These are phyloP conservation scores for Magnusiomyces paraingens DNA, from an alignment of 1,139 yeast genomes.

Conservation along the genomic window DNA sequence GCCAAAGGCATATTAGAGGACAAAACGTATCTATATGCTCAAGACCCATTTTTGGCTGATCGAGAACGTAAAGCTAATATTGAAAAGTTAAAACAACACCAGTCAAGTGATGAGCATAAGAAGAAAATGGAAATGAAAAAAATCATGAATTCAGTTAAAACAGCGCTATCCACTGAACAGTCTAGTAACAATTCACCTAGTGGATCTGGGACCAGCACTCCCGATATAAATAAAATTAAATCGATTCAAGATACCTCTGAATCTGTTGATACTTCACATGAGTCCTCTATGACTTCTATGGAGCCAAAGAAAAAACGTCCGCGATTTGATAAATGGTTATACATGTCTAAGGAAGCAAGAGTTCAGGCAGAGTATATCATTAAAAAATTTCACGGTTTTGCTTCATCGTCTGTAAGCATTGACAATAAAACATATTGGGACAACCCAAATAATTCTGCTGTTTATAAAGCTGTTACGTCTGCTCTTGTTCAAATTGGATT, in stretches of 20 bases:
- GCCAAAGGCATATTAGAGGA: slow-evolving; percentile 10
- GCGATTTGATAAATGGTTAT: slow-evolving; percentile 26
- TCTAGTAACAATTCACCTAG: background rate
- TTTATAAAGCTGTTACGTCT: slow-evolving; percentile 8
- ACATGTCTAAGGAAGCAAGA: slow-evolving; percentile 32
- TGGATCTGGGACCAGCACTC: too few species aligned
- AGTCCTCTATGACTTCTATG: too few species aligned
- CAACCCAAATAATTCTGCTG: background rate
- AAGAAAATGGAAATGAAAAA: slow-evolving; percentile 16
- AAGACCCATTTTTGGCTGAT: slow-evolving; percentile 65
- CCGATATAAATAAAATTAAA: too few species aligned
- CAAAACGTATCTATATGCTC: slow-evolving; percentile 39
- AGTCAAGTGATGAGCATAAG: slow-evolving; percentile 16
- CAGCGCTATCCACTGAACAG: slow-evolving; percentile 12
- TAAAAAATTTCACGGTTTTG: slow-evolving; percentile 29
- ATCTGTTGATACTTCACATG: too few species aligned
- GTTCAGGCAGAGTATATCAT: slow-evolving; percentile 28
- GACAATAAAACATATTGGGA: background rate
- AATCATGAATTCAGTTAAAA: slow-evolving; percentile 17
- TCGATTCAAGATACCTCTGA: too few species aligned
- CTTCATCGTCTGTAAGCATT: background rate
- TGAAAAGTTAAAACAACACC: slow-evolving; percentile 18
- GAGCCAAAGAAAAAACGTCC: slow-evolving; percentile 14
- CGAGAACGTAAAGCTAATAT: slow-evolving; percentile 39
- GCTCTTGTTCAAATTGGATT: slow-evolving; percentile 53